Base-by-base conservation (phyloP, 2,329 filamentous ascomycete species). In the Aspergillus sojae region DNA sequence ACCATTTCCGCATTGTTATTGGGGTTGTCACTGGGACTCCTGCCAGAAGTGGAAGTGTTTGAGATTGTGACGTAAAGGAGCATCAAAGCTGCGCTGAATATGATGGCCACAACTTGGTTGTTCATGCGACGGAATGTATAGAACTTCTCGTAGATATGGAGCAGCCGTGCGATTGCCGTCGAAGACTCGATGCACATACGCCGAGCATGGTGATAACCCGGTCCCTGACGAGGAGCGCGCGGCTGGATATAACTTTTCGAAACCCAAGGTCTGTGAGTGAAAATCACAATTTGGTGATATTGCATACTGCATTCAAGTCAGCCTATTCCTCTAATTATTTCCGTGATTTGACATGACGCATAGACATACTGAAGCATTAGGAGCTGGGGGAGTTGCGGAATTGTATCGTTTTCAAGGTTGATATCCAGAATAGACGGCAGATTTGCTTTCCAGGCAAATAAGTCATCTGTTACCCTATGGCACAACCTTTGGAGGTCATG, bases 71-170 rank as follows among this genome's bases (percentile, higher is more conserved):
- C 74, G 41, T 77, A 78, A 5, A 78, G 74, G 7, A 78, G 69
- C 70, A 78, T 78, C 5, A 82, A 69, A 1, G 79, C 79, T 1
- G 80, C 79, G 16, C 78, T 80, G 67, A 80, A 81, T 16, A 80
- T 79, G 21, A 82, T 79, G n/a, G 76, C 75, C 11, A 81, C 78
- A 0, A 79, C 78, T 57, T 81, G 75, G 62, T 80, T 77, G 68
- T 81, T 81, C 69, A 80, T 78, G n/a, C 75, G 71, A 26, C 77
- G 75, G 71, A 81, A 79, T 1, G 77, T 78, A 63, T 80, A 82
- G 32, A 75, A 72, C 19, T 73, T 75, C 52, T 80, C 78, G 64
- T 81, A 82, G 6, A 78, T 70, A 21, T 75, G 73, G 16, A 82
- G 73, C 0, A 82, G 72, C 2, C 74, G 70, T n/a, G 80, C 77